Evolutionary conservation across 495 filamentous ascomycete genomes (phyloP).

Genomic region (Tuber microsphaerosporum): DNA sequence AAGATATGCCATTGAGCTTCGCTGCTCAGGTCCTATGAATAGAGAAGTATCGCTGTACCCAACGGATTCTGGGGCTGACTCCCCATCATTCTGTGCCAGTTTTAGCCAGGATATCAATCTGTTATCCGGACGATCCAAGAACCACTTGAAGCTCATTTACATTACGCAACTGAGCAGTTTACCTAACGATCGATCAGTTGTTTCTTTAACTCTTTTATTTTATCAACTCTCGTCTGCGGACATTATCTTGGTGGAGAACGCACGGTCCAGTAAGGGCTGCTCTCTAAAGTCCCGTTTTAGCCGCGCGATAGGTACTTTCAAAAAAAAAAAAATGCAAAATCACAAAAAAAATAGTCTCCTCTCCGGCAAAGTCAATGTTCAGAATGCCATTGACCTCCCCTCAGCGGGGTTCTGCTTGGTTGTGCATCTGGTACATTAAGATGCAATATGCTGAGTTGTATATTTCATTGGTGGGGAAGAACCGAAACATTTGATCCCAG

Average conservation of each 20-base stretch:
- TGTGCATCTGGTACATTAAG: slow-evolving; percentile 5
- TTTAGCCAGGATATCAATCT: not conserved
- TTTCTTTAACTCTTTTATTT: slow-evolving; percentile 3
- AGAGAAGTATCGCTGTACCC: not conserved
- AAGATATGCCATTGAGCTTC: slow-evolving; percentile 4
- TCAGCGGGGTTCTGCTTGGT: not conserved
- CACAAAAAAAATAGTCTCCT: not conserved
- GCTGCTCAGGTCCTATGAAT: not conserved
- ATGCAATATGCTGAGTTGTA: slow-evolving; percentile 2
- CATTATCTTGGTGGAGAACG: not conserved
- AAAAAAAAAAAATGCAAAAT: not conserved
- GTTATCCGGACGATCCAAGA: slow-evolving; percentile 6
- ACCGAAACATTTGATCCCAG: slow-evolving; percentile 5
- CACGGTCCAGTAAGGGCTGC: not conserved
- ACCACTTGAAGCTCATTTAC: not conserved
- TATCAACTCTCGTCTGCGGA: slow-evolving; percentile 4
- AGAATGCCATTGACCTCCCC: not conserved
- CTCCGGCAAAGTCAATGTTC: slow-evolving; percentile 5
- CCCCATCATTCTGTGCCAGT: not conserved
- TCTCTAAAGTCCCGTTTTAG: slow-evolving; percentile 3
- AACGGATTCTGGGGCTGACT: slow-evolving; percentile 1
- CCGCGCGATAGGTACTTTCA: not conserved
- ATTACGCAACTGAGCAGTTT: slow-evolving; percentile 3
- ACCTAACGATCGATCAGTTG: slow-evolving; percentile 6
- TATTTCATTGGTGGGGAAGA: slow-evolving; percentile 4